Base-by-base conservation (phyloP, 352 stramenopile genomes). In the Plasmopara muralis region DNA sequence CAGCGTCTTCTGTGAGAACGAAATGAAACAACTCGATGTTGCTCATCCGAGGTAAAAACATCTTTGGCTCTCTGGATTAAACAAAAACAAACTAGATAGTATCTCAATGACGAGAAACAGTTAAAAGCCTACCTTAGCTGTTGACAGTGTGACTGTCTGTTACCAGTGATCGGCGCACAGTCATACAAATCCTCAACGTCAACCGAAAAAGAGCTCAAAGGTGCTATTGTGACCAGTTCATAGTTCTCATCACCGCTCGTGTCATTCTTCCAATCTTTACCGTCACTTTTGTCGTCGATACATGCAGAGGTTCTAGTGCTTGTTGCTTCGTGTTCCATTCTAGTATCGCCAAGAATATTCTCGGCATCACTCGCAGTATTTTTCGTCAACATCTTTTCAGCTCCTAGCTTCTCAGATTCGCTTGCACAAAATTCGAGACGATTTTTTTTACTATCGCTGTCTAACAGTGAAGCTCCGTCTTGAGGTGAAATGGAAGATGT, bases 21-120 rank as follows among this genome's bases (percentile, higher is more conserved):
- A 62, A 59, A 16, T 80, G 66, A 38, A 85, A 72, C 5, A 81
- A 33, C n/a, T 66, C 66, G 7, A 74, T 73, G 9, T 77, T 57
- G 2, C 58, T 73, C 10, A 45, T 30, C 41, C 43, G 53, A 20
- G 72, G 72, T 4, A 80, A 29, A 54, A 72, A 80, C 45, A 77
- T 70, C 43, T 52, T 53, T 13, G 52, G 57, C 6, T 59, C 20
- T 35, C 25, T 58, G 31, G 31, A 37, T 41, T 12, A 12, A 45
- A 15, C 37, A 29, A 12, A 46, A 12, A n/a, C 31, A 6, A 41
- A 33, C 31, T 3, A 31, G 1, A 47, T 38, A 49, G 38, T 48
- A 25, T 8, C 31, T 28, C 18, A 18, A 14, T n/a, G 20, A 20
- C 15, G 15, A 47, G 33, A 51, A 43, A 14, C 8, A n/a, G 18